Base-by-base conservation (phyloP, 2,329 filamentous ascomycete genomes). In the Colletotrichum liaoningense region DNA sequence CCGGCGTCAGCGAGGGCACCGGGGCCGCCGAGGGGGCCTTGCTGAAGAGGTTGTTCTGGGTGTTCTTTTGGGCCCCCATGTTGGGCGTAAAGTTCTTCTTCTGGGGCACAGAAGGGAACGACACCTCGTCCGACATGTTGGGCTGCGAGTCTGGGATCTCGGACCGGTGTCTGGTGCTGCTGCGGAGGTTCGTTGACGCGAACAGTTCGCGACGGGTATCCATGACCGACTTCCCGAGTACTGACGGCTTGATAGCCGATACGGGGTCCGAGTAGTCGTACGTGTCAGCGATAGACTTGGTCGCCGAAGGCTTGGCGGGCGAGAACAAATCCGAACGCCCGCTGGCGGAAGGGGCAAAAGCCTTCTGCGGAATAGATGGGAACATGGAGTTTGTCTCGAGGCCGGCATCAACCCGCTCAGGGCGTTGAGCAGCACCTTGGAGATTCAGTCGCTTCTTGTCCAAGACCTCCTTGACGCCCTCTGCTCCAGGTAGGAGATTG, bases 51-150 rank as follows among this genome's bases (percentile, higher is more conserved):
- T 81, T 80, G 35, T 80, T 80, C 3, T 80, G 75, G 7, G 77
- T 79, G 4, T 80, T 76, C 6, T 80, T 76, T 26, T 82, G 81
- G 35, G 38, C 5, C 38, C 82, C 78, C 1, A 80, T 81, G 3
- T 79, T 83, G 1, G 87, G 88, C 0, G 86, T 87, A 63, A 88
- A 88, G 76, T 88, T 85, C 66, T 79, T 80, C 78, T 88, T 88
- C 76, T 88, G 86, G 28, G 83, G 79, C 8, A 88, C 82, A 1
- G 81, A 78, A 0, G 83, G 81, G 67, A 81, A 79, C 0, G 75
- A 63, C 9, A 79, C 66, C 19, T 77, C 78, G n/a, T 84, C 82
- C 1, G 82, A 80, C 4, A 82, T 82, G 5, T 77, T 78, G 0
- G 81, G 77, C 38, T 80, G 78, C 58, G 75, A 76, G 62, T 72